Evolutionary conservation across 2,329 filamentous ascomycete genomes (phyloP).

Genomic region (Sodiomyces alkalinus): DNA sequence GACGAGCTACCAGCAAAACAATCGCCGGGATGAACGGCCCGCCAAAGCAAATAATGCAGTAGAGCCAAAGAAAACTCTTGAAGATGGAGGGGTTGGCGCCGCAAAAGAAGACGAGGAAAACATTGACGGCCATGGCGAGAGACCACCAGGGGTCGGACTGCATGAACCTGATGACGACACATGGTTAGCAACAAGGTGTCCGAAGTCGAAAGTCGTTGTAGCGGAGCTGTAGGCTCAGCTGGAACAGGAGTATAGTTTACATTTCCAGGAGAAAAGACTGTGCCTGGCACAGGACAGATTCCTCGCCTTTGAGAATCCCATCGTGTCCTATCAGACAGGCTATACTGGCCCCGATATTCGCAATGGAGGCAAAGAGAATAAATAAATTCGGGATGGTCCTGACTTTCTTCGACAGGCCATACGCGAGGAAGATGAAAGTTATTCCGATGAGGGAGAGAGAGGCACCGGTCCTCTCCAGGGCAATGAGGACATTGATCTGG

Average conservation of each 20-base stretch:
- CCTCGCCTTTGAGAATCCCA: constrained; percentile 38
- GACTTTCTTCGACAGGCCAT: constrained; percentile 31
- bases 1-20: constrained; percentile 41
- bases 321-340: constrained; percentile 59
- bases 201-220: too few relatives aligned
- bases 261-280: constrained; percentile 52
- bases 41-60: constrained; percentile 56
- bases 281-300: constrained; percentile 43
- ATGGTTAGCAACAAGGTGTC: background rate
- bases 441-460: constrained; percentile 36
- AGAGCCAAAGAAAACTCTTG: constrained; percentile 55
- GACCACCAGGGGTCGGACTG: constrained; percentile 65
- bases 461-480: constrained; percentile 37
- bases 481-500: constrained; percentile 26
- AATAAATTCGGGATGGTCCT: constrained; percentile 47
- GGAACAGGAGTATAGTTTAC: too few relatives aligned
- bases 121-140: constrained; percentile 69
- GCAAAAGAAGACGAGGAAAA: constrained; percentile 54
- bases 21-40: constrained; percentile 54
- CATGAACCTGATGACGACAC: constrained; percentile 61
- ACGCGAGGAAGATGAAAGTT: constrained; percentile 35
- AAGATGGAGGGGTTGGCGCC: constrained; percentile 51
- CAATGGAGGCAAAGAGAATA: constrained; percentile 44
- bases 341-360: constrained; percentile 42
- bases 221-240: too few relatives aligned